These are phyloP conservation scores for Termitomyces sp. DNA, from an alignment of 768 basidiomycete genomes.

Conservation along the genomic window DNA sequence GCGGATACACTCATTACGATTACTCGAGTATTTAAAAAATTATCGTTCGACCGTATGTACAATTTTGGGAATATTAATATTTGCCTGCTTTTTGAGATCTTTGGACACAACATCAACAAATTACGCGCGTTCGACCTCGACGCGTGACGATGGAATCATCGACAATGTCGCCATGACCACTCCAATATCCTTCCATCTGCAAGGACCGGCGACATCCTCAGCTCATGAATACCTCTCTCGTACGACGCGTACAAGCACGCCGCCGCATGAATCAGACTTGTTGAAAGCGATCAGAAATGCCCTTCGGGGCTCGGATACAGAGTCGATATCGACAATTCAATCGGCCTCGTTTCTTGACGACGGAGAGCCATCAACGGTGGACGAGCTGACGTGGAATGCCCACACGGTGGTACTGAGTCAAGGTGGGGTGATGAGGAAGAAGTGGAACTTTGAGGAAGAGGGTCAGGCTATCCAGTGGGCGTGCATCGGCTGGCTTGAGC, in stretches of 20 bases:
- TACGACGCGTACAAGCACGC: constrained; percentile 15
- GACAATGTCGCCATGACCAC: constrained; percentile 6
- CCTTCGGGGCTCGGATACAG: constrained; percentile 48
- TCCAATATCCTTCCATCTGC: constrained; percentile 32
- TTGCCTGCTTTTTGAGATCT: not conserved
- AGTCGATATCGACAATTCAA: constrained; percentile 33
- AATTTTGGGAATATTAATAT: constrained; percentile 4
- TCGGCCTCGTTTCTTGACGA: constrained; percentile 33
- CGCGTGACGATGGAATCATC: constrained; percentile 5
- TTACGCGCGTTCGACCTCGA: constrained; percentile 2
- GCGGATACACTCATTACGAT: constrained; percentile 8
- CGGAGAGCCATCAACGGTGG: constrained; percentile 40
- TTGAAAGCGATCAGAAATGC: constrained; percentile 55
- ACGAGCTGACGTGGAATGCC: constrained; percentile 68
- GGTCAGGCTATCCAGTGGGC: constrained; percentile 73
- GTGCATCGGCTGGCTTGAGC: constrained; percentile 70
- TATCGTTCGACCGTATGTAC: not conserved
- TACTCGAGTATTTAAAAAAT: constrained; percentile 1
- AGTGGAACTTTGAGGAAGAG: constrained; percentile 72
- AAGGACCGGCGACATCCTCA: constrained; percentile 36
- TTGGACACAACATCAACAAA: not conserved
- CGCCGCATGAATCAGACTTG: constrained; percentile 31
- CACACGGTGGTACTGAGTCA: constrained; percentile 55
- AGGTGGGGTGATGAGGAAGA: constrained; percentile 63
- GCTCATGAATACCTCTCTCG: constrained; percentile 35